Evolutionary conservation across 129 eudicot genomes (phyloP), one percentile per base, ranked within the genome.

Genomic region (Centaurea solstitialis): DNA sequence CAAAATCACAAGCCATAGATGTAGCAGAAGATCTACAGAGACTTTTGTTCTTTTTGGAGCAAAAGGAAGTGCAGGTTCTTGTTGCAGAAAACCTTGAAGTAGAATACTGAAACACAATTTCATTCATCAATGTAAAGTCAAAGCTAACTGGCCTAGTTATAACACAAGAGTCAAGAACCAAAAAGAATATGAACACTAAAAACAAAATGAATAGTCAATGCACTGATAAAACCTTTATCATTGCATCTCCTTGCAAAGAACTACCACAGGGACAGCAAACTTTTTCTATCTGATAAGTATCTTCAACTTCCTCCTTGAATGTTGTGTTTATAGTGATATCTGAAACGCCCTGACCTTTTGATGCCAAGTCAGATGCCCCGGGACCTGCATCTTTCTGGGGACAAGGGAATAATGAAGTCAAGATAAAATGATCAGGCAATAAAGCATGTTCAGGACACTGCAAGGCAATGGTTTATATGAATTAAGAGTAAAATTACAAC

Each of bases 221-320:
- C 24, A 78, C 12, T 22, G 38, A 69, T 53, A 5, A 72, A 28
- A 96, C 99, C 99, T 88, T 85, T 22, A 93, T 91, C 96, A 88
- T 90, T n/a, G 98, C 87, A 72, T 96, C 97, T 53, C 91, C 78
- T 43, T 82, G 87, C 74, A 88, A 74, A 12, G 93, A 62, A 87
- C 86, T 93, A 67, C 98, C 98, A 86, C 99, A 96, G 20, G 84
- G 86, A 78, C 99, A 96, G 35, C 99, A 96, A 66, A 91, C 84
- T 78, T 88, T 96, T 33, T 95, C 93, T 76, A 75, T 77, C 73
- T 80, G 91, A 80, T 85, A 76, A 28, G 90, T 76, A 57, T 87
- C 93, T 73, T 87, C 97, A 73, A 64, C 39, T 82, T 96, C 98
- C 83, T 88, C 97, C 76, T 89, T 91, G 13, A 82, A 80, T 74